Conservation (phyloP, 352 stramenopile species). For the Pythium aquatile region DNA sequence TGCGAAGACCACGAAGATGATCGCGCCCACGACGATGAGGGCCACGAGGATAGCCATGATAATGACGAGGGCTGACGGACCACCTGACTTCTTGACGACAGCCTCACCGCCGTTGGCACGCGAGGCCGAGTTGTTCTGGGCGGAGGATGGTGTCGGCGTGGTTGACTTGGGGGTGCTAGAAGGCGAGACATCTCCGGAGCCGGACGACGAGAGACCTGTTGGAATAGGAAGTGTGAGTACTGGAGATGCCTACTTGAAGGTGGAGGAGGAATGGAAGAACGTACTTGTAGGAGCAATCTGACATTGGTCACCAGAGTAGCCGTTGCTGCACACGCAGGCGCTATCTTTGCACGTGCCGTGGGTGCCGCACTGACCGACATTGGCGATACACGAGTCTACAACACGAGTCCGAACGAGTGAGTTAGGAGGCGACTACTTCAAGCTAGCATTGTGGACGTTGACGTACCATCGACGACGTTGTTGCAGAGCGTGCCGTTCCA, state of each 20-base stretch:
- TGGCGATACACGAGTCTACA: slow-evolving; percentile 39
- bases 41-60: slow-evolving; percentile 62
- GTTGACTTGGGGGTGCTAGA: slow-evolving; percentile 4
- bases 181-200: slow-evolving; percentile 8
- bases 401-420: slow-evolving; percentile 1
- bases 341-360: slow-evolving; percentile 44
- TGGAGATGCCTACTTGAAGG: background rate
- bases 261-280: background rate
- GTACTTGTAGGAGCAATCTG: slow-evolving; percentile 40
- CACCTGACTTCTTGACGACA: slow-evolving; percentile 28
- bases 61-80: slow-evolving; percentile 60
- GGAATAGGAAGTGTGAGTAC: background rate
- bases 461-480: slow-evolving; percentile 44
- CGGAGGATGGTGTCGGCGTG: slow-evolving; percentile 17
- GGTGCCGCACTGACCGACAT: slow-evolving; percentile 43
- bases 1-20: slow-evolving; percentile 75
- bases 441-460: background rate
- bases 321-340: slow-evolving; percentile 35
- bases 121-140: slow-evolving; percentile 11
- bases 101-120: slow-evolving; percentile 24
- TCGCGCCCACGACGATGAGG: slow-evolving; percentile 57
- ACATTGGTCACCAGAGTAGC: slow-evolving; percentile 51
- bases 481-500: slow-evolving; percentile 72
- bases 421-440: background rate
- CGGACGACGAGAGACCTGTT: slow-evolving; percentile 27